Conservation (phyloP, 129 eudicot species). For the Escallonia herrerae region DNA sequence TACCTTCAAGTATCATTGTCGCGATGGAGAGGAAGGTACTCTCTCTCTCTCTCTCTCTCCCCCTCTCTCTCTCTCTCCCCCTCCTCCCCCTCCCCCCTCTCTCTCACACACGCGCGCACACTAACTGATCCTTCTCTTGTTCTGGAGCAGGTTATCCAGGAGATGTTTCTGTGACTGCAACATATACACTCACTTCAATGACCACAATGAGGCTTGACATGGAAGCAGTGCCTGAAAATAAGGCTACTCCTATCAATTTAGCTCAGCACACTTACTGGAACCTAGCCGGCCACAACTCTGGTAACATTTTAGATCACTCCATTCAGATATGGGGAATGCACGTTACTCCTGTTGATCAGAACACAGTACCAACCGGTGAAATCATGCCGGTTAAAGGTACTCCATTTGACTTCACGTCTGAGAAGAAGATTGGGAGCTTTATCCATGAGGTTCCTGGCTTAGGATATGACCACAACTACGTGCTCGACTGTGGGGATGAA, state of each 20-base stretch:
- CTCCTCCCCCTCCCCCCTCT: no score
- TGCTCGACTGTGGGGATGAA: slow-evolving; percentile 79
- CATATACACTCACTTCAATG: slow-evolving; percentile 67
- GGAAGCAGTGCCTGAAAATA: slow-evolving; percentile 84
- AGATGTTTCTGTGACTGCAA: slow-evolving; percentile 68
- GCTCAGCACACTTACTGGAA: slow-evolving; percentile 98
- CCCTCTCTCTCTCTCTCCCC: no score
- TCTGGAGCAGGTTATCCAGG: slow-evolving; percentile 88
- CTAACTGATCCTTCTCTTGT: neutral
- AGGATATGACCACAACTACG: slow-evolving; percentile 88
- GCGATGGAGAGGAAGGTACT: slow-evolving; percentile 92
- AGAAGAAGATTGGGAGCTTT: slow-evolving; percentile 56
- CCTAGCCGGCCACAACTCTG: slow-evolving; percentile 74
- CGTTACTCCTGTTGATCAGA: no score
- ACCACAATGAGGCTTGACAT: slow-evolving; percentile 73
- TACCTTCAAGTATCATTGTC: slow-evolving; percentile 68
- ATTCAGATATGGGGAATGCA: slow-evolving; percentile 75
- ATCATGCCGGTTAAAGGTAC: slow-evolving; percentile 66
- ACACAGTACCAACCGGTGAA: slow-evolving; percentile 89
- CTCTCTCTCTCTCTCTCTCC: slow-evolving; percentile 15
- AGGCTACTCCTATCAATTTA: slow-evolving; percentile 59
- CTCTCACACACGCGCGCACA: no score
- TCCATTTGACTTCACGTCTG: slow-evolving; percentile 74
- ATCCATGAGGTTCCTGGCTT: slow-evolving; percentile 64
- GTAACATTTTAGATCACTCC: slow-evolving; percentile 63